These are phyloP conservation scores for Melastoma candidum DNA, from an alignment of 441 rosid species.

Conservation along the genomic window DNA sequence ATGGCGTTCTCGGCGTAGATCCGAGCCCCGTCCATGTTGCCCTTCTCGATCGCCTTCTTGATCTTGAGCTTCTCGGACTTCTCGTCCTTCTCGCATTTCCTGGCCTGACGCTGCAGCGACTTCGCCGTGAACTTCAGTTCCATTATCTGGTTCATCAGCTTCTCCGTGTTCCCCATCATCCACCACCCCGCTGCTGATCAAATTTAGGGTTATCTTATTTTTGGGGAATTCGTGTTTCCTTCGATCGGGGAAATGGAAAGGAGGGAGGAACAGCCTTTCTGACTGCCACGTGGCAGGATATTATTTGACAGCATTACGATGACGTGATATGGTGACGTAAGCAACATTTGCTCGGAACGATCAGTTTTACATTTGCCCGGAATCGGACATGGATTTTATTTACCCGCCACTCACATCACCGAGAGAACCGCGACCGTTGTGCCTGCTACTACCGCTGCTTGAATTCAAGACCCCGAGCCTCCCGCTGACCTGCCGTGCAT, in stretches of 20 bases:
- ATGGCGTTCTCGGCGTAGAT: slow-evolving; percentile 21
- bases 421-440: too few relatives aligned
- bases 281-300: too few relatives aligned
- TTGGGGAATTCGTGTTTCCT: too few relatives aligned
- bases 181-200: neutral
- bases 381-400: too few relatives aligned
- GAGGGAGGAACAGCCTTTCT: too few relatives aligned
- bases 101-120: slow-evolving; percentile 66
- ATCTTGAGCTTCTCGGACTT: slow-evolving; percentile 75
- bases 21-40: slow-evolving; percentile 19
- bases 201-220: too few relatives aligned
- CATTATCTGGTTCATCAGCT: slow-evolving; percentile 86
- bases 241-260: too few relatives aligned
- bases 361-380: too few relatives aligned
- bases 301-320: too few relatives aligned
- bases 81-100: slow-evolving; percentile 81
- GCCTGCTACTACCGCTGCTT: slow-evolving; percentile 3
- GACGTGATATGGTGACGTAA: too few relatives aligned
- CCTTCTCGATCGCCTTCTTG: slow-evolving; percentile 44
- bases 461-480: slow-evolving; percentile 23
- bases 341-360: too few relatives aligned
- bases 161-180: slow-evolving; percentile 81
- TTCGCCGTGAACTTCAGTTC: slow-evolving; percentile 84
- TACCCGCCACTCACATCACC: too few relatives aligned
- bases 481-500: slow-evolving; percentile 76